These are phyloP conservation scores for Phragmites australis DNA, from an alignment of 176 grass and related monocot species.

Conservation along the genomic window DNA sequence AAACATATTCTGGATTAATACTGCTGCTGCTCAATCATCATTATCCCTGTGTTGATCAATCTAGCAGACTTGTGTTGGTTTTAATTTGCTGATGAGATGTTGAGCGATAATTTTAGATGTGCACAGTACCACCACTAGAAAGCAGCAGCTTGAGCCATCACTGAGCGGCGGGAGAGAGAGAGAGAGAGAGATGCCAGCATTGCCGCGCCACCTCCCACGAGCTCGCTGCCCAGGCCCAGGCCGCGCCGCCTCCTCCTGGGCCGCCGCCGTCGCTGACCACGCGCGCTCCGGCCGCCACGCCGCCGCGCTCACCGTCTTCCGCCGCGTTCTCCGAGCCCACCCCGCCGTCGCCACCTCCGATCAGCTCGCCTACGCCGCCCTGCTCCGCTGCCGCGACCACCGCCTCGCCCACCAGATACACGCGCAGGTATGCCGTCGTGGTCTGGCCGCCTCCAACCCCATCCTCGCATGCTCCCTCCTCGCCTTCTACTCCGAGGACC, in stretches of 20 bases:
- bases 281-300: constrained; percentile 37
- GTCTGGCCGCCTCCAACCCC: constrained; percentile 50
- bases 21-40: background rate
- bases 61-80: too few relatives aligned
- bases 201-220: background rate
- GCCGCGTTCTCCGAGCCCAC: constrained; percentile 42
- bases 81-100: too few relatives aligned
- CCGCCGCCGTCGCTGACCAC: constrained; percentile 50
- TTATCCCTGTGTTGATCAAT: too few relatives aligned
- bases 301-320: constrained; percentile 47
- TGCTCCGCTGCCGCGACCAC: constrained; percentile 52
- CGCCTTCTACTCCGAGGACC: constrained; percentile 40
- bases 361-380: constrained; percentile 65
- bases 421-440: constrained; percentile 52
- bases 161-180: too few relatives aligned
- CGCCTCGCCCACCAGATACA: constrained; percentile 58
- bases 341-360: constrained; percentile 37
- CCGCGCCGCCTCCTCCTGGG: constrained; percentile 46
- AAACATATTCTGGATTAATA: too few relatives aligned
- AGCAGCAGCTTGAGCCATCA: background rate
- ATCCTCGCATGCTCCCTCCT: constrained; percentile 61
- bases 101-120: too few relatives aligned
- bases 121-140: too few relatives aligned
- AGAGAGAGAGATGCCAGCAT: background rate
- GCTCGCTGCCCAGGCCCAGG: background rate